Evolutionary conservation across 305 asterid species (phyloP), one percentile per base, ranked within the genome.

Genomic region (Fraxinus platypoda): DNA sequence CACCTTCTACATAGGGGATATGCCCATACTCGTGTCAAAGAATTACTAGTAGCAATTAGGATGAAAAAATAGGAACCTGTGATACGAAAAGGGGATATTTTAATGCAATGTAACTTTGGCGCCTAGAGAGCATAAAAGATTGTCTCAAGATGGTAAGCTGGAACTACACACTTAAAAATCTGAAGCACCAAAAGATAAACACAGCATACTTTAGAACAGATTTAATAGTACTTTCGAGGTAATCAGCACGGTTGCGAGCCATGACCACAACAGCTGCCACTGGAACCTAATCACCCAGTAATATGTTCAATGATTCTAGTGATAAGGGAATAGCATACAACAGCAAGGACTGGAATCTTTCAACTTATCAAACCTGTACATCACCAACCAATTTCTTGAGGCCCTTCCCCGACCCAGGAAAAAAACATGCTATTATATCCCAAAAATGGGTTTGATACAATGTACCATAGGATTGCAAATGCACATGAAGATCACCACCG

Each of bases 191-290:
- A 83, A 78, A 62, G 68, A 66, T 41, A 84, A 84, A n/a, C 11
- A 52, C 15, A 79, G 37, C 92, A 79, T 93, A 94, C 99, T 93
- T 96, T 75, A 92, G 88, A 86, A 96, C 89, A 75, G 98, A 96
- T 81, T 92, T 90, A 41, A 96, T 89, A 79, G 98, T 96, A 90
- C 88, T 90, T 80, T 94, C 97, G 71, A 96, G 95, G 89, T 96
- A 96, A 89, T 96, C 99, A 75, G 98, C 97, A 85, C 98, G 97
- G 86, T 89, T 96, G 88, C 99, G 94, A 84, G 99, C 98, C 98
- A 96, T 96, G 72, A 96, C 88, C 75, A 96, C 99, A 66, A 96
- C 95, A 71, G 98, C 99, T 68, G 99, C 98, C 78, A 94, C 94
- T 77, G 98, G 95, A 78, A 86, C 93, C 99, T 96, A 92, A 80